Conservation (phyloP, 23 red algal genomes). For the Agarophyton chilense region DNA sequence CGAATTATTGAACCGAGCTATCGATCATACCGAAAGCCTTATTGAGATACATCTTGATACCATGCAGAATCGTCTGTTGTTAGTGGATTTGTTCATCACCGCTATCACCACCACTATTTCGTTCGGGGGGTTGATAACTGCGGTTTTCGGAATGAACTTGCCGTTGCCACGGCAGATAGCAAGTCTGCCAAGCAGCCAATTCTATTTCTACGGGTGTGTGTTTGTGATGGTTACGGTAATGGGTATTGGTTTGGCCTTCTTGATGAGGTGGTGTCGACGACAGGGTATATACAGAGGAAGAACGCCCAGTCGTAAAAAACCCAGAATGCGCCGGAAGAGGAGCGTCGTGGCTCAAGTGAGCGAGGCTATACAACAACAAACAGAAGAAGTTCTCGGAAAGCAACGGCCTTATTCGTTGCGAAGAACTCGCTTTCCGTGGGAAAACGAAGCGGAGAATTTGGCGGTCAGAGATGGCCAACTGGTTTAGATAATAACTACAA, state of each 20-base stretch:
- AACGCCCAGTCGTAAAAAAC: background rate
- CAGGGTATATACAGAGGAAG: slow-evolving; percentile 50
- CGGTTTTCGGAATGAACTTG: slow-evolving; percentile 95
- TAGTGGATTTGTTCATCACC: slow-evolving; percentile 82
- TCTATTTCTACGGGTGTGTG: slow-evolving; percentile 71
- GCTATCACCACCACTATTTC: slow-evolving; percentile 67
- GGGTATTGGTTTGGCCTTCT: slow-evolving; percentile 34
- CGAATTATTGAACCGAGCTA: slow-evolving; percentile 63
- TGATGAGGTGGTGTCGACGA: slow-evolving; percentile 59
- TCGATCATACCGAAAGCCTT: slow-evolving; percentile 89
- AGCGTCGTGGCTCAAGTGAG: background rate
- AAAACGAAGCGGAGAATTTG: background rate
- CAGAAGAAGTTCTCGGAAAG: slow-evolving; percentile 24
- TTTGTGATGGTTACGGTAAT: slow-evolving; percentile 31
- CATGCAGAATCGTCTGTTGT: slow-evolving; percentile 89
- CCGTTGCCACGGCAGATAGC: slow-evolving; percentile 53
- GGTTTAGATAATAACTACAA: background rate
- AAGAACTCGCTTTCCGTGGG: background rate
- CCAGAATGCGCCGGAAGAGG: background rate
- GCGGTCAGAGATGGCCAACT: background rate
- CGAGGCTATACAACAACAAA: background rate
- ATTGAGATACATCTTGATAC: slow-evolving; percentile 93
- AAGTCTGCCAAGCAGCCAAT: slow-evolving; percentile 59
- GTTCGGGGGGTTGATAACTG: slow-evolving; percentile 75
- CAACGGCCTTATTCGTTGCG: background rate